phyloP scores from a whole-genome alignment of 129 eudicot genomes.

The Arctium lappa region DNA sequence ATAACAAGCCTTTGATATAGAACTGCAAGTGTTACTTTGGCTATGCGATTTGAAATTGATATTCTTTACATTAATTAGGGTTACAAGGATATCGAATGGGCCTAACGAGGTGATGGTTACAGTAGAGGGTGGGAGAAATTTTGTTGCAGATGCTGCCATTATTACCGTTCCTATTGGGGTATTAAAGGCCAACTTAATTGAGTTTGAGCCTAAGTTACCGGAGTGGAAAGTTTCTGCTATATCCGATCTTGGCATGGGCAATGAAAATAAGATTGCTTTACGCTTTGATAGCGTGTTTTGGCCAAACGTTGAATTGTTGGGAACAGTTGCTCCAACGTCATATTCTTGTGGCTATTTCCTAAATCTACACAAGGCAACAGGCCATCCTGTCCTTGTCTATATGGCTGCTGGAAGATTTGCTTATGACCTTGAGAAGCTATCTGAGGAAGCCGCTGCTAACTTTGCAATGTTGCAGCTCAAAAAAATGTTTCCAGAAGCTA shows the following conservation, averaged over 20 bases:
- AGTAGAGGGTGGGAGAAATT: constrained; percentile 64
- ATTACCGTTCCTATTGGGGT: constrained; percentile 84
- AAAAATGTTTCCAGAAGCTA: constrained; percentile 81
- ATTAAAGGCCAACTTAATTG: constrained; percentile 74
- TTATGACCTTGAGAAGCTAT: constrained; percentile 76
- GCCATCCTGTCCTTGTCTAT: constrained; percentile 91
- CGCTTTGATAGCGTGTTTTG: constrained; percentile 77
- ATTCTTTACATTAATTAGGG: constrained; percentile 47
- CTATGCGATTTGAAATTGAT: not conserved
- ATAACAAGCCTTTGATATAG: not conserved
- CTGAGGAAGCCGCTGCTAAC: constrained; percentile 68
- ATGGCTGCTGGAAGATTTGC: constrained; percentile 99
- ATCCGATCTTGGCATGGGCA: constrained; percentile 92
- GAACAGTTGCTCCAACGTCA: constrained; percentile 83
- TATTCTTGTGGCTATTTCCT: constrained; percentile 94
- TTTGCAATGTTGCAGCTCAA: constrained; percentile 88
- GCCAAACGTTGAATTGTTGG: constrained; percentile 87
- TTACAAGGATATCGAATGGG: constrained; percentile 62
- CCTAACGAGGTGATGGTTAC: constrained; percentile 62
- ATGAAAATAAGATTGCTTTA: constrained; percentile 90
- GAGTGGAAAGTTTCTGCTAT: constrained; percentile 91
- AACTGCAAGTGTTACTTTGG: not conserved
- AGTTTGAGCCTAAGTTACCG: constrained; percentile 85
- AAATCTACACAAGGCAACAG: constrained; percentile 92
- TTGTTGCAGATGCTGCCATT: constrained; percentile 86